A percentile compares a stretch with the other conserved stretches of the same genome.
Conservation (phyloP, 2,329 filamentous ascomycete species). For the Blastomyces silverae region DNA sequence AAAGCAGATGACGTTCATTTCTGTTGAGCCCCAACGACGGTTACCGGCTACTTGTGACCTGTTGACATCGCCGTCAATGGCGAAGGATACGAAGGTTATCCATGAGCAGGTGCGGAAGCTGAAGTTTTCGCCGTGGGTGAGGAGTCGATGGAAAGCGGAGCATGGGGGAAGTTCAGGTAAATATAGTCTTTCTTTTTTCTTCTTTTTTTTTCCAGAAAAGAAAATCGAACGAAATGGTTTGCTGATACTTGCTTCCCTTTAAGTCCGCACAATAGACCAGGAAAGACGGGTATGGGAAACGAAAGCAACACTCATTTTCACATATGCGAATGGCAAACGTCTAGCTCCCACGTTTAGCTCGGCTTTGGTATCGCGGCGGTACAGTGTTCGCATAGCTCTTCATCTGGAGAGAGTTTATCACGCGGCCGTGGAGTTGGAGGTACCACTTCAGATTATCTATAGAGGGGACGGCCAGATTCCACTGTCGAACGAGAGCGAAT, state of each 20-base stretch:
- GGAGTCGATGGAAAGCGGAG: not conserved
- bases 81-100: constrained; percentile 10
- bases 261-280: not conserved
- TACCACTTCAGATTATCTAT: constrained; percentile 16
- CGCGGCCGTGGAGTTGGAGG: constrained; percentile 9
- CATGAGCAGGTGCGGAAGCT: constrained; percentile 13
- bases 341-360: constrained; percentile 15
- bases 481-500: not conserved
- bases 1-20: constrained; percentile 14
- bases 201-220: not conserved
- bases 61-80: constrained; percentile 10
- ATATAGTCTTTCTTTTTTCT: not conserved
- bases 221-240: not conserved
- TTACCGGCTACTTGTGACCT: constrained; percentile 13
- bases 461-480: not conserved
- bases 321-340: constrained; percentile 6
- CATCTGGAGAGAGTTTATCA: constrained; percentile 11
- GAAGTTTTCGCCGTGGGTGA: constrained; percentile 14
- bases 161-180: not conserved
- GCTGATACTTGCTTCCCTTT: not conserved
- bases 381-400: constrained; percentile 14
- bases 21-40: constrained; percentile 13
- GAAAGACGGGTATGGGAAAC: constrained; percentile 13
- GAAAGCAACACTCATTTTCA: constrained; percentile 9
- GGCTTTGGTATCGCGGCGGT: constrained; percentile 16